Base-by-base conservation (phyloP, 148 eudicot genomes). In the Cornus controversa region DNA sequence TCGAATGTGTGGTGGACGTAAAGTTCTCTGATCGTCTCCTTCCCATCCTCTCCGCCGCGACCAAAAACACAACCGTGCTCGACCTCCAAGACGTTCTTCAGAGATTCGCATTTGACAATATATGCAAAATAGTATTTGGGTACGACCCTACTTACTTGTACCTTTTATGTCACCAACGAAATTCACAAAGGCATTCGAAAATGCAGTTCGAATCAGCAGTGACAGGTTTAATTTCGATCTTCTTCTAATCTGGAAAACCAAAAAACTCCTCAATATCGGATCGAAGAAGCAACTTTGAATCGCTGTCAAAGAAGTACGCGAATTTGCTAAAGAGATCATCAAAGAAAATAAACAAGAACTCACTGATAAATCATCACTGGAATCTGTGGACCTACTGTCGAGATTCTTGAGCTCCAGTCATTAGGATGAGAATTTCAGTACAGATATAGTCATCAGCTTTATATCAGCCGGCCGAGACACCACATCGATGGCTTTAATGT, bases 111-210 rank as follows among this genome's bases (percentile, higher is more conserved):
- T 86, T 86, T 31, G 89, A 86, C 36, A 86, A 86, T 40, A 79
- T 86, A n/a, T 86, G 86, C 37, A 78, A 73, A 10, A 83, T 86
- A 24, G 84, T 86, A 2, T 86, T 86, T 54, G 89, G 89, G 6
- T 84, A 83, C 18, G 89, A 86, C 53, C 86, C 89, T 0, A 81
- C 47, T 0, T 84, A 64, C 25, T n/a, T 86, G 20, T 42, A 7
- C 89, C 86, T 2, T 83, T 85, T 10, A 68, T 86, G 1, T 85
- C 86, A 1, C 54, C 84, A 4, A 69, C 71, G 0, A 42, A 47
- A 31, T 86, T 86, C 31, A 82, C 87, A 0, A 57, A 29, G 2
- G 83, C 79, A 0, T 86, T 86, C 42, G 87, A 86, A 50, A 40
- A 71, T 0, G 81, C 89, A 0, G 77, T 79, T 8, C 54, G 26